These are phyloP conservation scores for Daldinia loculata DNA, from an alignment of 495 filamentous ascomycete species.

Conservation along the genomic window DNA sequence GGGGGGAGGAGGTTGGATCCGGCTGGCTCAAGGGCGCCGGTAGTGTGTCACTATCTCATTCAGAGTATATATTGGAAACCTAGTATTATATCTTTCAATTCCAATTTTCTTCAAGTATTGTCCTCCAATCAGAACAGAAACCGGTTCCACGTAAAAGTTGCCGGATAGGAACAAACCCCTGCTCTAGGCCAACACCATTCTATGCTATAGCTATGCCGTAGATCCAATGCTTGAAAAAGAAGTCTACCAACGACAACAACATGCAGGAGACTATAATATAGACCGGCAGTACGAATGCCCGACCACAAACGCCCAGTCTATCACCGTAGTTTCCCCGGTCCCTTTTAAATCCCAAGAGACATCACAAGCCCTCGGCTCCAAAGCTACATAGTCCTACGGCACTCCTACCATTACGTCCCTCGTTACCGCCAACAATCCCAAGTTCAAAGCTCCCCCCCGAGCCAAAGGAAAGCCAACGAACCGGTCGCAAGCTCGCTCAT, in stretches of 20 bases:
- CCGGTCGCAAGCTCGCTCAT: conserved; percentile 6
- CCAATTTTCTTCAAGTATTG: conserved; percentile 3
- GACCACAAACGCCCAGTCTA: conserved; percentile 31
- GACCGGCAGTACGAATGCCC: conserved; percentile 17
- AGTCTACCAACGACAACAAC: conserved; percentile 7
- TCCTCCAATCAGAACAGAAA: conserved; percentile 9
- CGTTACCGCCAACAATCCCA: background rate
- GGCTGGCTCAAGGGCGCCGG: background rate
- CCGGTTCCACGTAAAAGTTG: conserved; percentile 5
- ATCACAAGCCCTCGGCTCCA: background rate
- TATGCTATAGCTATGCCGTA: conserved; percentile 9
- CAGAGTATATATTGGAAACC: conserved; percentile 2
- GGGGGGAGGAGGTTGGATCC: conserved; percentile 1
- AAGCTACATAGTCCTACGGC: conserved; percentile 6
- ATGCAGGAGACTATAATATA: conserved; percentile 6
- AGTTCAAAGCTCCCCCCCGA: background rate
- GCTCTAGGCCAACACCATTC: conserved; percentile 11
- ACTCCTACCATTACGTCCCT: background rate
- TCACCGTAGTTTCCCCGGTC: conserved; percentile 7
- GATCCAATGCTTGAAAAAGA: conserved; percentile 23
- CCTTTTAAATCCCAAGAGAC: conserved; percentile 16
- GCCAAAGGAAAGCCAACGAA: background rate
- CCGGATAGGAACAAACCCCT: conserved; percentile 6
- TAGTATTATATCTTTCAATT: conserved; percentile 9
- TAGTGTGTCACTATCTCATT: background rate